Base-by-base conservation (phyloP, 768 basidiomycete genomes). In the Phylloporus sp. region DNA sequence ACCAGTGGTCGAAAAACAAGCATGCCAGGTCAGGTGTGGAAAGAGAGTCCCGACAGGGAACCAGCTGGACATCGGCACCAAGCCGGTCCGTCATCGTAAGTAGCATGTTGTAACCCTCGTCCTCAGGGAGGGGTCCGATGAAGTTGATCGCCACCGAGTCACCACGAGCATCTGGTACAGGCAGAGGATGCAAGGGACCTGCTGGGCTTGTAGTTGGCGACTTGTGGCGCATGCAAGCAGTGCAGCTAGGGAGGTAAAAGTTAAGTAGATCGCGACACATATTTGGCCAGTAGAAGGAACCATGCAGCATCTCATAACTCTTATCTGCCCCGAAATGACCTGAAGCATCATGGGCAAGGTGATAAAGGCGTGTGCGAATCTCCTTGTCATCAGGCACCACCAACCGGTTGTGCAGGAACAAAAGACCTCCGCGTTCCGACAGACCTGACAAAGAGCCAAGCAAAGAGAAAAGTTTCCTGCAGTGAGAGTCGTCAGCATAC, bases 281-380 rank as follows among this genome's bases (percentile, higher is more conserved):
- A n/a, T 50, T 49, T 0, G 56, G 59, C 53, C 53, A 59, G 23
- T 59, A 73, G 48, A 61, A 73, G 1, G 61, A 54, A 0, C 56
- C 27, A 0, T 56, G 24, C 0, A 73, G 44, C 0, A 56, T 6
- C 0, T 36, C 59, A 45, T 71, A 72, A 0, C 60, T 52, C 50
- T 76, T 71, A 13, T 63, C 50, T n/a, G 63, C 61, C 0, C 74
- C 66, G 44, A 76, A 71, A 56, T 73, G 70, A 0, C 70, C 70
- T 0, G 68, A 46, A 0, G 47, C 27, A 47, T 72, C 62, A 43
- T 72, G 72, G 0, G 64, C 67, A 2, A 70, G 44, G 0, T 55
- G 57, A 47, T 66, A 73, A 0, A 70, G 29, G 54, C 47, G 52
- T 22, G 49, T 40, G 0, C 15, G 39, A 0, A 53, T 4, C 18